Base-by-base conservation (phyloP, 441 rosid species). In the Manihot esculenta region DNA sequence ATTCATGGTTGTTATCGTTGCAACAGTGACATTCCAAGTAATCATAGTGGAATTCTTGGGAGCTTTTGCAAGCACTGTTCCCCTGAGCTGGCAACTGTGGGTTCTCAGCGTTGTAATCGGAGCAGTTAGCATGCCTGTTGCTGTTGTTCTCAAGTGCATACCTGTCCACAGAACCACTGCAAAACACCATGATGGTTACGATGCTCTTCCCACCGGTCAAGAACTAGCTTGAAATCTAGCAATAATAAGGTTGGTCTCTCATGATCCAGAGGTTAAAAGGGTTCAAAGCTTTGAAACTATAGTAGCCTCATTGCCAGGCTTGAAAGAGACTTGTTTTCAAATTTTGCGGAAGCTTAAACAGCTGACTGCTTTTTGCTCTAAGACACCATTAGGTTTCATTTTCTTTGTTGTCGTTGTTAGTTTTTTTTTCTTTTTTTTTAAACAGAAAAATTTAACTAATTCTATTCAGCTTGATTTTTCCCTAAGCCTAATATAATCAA, bases 11-110 rank as follows among this genome's bases (percentile, higher is more conserved):
- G 91, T 94, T 27, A 92, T 88, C 80, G 82, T 73, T 38, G 74
- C 84, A 55, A 94, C 99, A 1, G 89, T 92, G 17, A 85, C 76
- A 59, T 92, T 94, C 83, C 99, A 94, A 79, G 88, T 81, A 63
- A 82, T 94, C 81, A 87, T 92, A 54, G 88, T 94, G 0, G 98
- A 92, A 81, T 90, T 83, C 71, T 86, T 94, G 27, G 99, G 99
- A 66, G 79, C 87, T 20, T 84, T 94, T 67, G 98, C 99, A 7
- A 88, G 85, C 87, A 94, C 98, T 0, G 98, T 94, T 69, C 97
- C 99, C 0, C 81, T 94, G 60, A 90, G 86, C 78, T 94, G 97
- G 99, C 86, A 90, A 64, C 77, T 86, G 42, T 94, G 99, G 99
- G 71, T 87, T 38, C 82, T 90, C 20, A 76, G 96, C 79, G 50